Evolutionary conservation across 1,284 basidiomycete species (phyloP), one percentile per base, ranked within the genome.

Genomic region (Phellopilus nigrolimitatus): DNA sequence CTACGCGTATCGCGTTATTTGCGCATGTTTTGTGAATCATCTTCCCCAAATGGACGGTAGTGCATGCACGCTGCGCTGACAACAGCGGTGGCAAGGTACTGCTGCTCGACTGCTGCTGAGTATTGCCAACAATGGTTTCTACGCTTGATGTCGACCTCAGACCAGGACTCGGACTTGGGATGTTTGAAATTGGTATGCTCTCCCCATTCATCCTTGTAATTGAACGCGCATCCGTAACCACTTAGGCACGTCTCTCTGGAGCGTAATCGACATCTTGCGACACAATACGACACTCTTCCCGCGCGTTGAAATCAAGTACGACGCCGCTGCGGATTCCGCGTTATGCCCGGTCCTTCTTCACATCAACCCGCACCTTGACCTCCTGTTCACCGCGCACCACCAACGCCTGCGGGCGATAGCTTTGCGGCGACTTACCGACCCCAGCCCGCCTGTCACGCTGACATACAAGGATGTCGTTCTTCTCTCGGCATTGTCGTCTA

Each of bases 301-400:
- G 34, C 84, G 88, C 60, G 78, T 92, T 38, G 88, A 92, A 56
- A 71, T 94, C 59, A 89, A 90, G 64, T 93, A 84, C 64, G 89
- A 94, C 63, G 76, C 80, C 8, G 85, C 89, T 58, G 69, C 79
- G 42, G 74, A 81, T n/a, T 75, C 84, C 3, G 79, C 74, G 3
- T 62, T 58, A 38, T 84, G 87, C 1, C 87, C 89, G 2, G 73
- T 92, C 10, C 78, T 91, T 52, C 69, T 94, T 0, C 86, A 91
- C 60, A 68, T 91, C 22, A 80, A 84, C 25, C 87, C 87, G 0
- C 81, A 90, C 59, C 70, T 93, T 40, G 84, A 89, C 62, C 76
- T 92, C 15, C 72, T 91, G 34, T 92, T 92, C 68, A 86, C 87
- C 8, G 81, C 81, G 8, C 76, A 76, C 52, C 74, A 84, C 49